phyloP scores from a whole-genome alignment of 2,329 filamentous ascomycete species.

The Knufia fluminis region DNA sequence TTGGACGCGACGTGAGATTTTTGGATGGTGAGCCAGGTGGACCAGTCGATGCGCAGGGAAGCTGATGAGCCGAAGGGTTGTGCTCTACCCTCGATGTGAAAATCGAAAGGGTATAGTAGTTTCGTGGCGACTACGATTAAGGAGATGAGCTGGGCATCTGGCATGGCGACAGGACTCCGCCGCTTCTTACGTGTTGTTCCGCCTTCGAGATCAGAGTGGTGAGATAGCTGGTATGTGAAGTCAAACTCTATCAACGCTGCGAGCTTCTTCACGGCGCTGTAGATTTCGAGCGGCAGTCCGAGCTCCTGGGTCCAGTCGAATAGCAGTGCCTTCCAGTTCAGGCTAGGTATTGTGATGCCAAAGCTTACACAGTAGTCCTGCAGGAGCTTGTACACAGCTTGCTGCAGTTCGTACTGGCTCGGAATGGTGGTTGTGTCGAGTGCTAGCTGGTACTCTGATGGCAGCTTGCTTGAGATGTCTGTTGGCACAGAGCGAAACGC shows the following conservation, averaged over 20 bases:
- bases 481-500: slow-evolving; percentile 42
- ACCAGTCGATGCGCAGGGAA: slow-evolving; percentile 59
- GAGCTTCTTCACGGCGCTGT: slow-evolving; percentile 49
- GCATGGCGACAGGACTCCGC: slow-evolving; percentile 48
- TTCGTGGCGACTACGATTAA: slow-evolving; percentile 69
- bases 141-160: slow-evolving; percentile 65
- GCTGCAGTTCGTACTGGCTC: slow-evolving; percentile 52
- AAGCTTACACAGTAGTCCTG: slow-evolving; percentile 59
- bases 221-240: slow-evolving; percentile 48
- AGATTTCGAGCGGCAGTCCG: slow-evolving; percentile 64
- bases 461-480: slow-evolving; percentile 37
- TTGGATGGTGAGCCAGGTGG: slow-evolving; percentile 47
- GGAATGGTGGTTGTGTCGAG: slow-evolving; percentile 37
- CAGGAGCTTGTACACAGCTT: slow-evolving; percentile 51
- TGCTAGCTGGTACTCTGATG: slow-evolving; percentile 31
- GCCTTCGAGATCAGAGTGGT: slow-evolving; percentile 32
- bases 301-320: slow-evolving; percentile 63
- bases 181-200: slow-evolving; percentile 12
- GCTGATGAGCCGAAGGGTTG: not conserved
- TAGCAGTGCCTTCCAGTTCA: slow-evolving; percentile 62
- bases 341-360: slow-evolving; percentile 58
- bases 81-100: not conserved
- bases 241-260: slow-evolving; percentile 43
- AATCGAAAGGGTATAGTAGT: slow-evolving; percentile 65
- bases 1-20: not conserved